Conservation (phyloP, 2,329 filamentous ascomycete species). For the Fusarium sp. region DNA sequence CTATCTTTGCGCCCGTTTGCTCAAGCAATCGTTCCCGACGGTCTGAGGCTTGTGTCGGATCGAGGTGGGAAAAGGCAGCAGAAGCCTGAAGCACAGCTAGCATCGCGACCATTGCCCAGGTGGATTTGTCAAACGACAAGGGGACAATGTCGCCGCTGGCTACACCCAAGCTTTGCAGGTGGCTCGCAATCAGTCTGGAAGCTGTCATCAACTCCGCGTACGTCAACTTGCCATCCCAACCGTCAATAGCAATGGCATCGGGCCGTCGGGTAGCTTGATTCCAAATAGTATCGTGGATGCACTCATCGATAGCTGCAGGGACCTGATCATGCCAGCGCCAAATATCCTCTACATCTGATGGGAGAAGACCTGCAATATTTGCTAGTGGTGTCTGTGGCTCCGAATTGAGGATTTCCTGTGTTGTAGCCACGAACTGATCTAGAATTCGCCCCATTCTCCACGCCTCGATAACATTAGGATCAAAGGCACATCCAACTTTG, state of each 20-base stretch:
- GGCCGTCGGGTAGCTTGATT: not conserved
- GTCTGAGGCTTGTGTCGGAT: slow-evolving; percentile 47
- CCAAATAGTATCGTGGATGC: slow-evolving; percentile 6
- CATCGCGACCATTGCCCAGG: slow-evolving; percentile 44
- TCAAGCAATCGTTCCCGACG: not conserved
- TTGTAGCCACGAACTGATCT: slow-evolving; percentile 13
- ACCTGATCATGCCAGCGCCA: slow-evolving; percentile 1
- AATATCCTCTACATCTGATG: not conserved
- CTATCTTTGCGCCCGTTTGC: not conserved
- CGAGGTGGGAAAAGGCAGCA: slow-evolving; percentile 49
- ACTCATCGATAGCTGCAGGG: not conserved
- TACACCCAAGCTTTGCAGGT: not conserved
- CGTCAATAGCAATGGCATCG: not conserved
- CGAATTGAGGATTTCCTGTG: not conserved
- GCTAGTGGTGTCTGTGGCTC: not conserved
- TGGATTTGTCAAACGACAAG: slow-evolving; percentile 16
- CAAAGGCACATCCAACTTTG: slow-evolving; percentile 11
- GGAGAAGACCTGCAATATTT: not conserved
- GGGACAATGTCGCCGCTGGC: slow-evolving; percentile 2
- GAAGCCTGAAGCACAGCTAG: slow-evolving; percentile 53
- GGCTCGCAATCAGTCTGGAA: not conserved
- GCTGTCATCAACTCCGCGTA: not conserved
- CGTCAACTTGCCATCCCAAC: not conserved
- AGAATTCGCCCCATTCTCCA: slow-evolving; percentile 18
- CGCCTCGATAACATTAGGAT: slow-evolving; percentile 1